A percentile compares a stretch with the other conserved stretches of the same genome.
These are phyloP conservation scores for Piper betle DNA, from an alignment of 164 flowering plant species.

Conservation along the genomic window DNA sequence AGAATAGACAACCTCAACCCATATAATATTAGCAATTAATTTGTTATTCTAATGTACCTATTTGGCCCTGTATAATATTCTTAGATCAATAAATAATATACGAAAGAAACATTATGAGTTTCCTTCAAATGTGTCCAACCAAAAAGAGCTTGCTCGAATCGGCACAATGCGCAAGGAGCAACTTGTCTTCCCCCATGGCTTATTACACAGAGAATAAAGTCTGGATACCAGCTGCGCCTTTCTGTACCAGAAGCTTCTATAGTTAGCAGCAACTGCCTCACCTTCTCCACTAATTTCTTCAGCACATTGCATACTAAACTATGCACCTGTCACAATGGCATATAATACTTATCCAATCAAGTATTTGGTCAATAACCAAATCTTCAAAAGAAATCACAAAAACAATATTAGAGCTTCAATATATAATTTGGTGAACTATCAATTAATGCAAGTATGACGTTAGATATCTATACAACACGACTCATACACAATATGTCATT, in stretches of 20 bases:
- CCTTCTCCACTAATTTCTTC: slow-evolving; percentile 18
- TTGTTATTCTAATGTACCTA: not conserved
- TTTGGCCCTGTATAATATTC: not conserved
- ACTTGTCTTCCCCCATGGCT: slow-evolving; percentile 38
- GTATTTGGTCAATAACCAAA: too few relatives aligned
- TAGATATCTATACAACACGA: too few relatives aligned
- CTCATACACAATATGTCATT: too few relatives aligned
- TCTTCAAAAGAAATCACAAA: too few relatives aligned
- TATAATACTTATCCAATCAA: too few relatives aligned
- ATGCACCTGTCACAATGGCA: slow-evolving; percentile 25
- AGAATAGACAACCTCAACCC: not conserved
- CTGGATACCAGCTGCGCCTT: slow-evolving; percentile 33
- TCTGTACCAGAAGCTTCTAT: slow-evolving; percentile 46
- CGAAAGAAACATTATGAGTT: too few relatives aligned
- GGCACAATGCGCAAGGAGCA: slow-evolving; percentile 38
- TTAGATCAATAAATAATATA: not conserved
- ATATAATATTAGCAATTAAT: not conserved
- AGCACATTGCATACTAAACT: slow-evolving; percentile 32
- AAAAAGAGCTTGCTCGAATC: slow-evolving; percentile 57
- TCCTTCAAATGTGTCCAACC: not conserved
- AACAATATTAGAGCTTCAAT: too few relatives aligned
- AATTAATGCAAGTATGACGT: too few relatives aligned
- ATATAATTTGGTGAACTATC: too few relatives aligned
- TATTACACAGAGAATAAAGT: slow-evolving; percentile 30
- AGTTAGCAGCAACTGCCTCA: slow-evolving; percentile 20